phyloP scores from a whole-genome alignment of 768 basidiomycete species.

The Tulasnella sp. region DNA sequence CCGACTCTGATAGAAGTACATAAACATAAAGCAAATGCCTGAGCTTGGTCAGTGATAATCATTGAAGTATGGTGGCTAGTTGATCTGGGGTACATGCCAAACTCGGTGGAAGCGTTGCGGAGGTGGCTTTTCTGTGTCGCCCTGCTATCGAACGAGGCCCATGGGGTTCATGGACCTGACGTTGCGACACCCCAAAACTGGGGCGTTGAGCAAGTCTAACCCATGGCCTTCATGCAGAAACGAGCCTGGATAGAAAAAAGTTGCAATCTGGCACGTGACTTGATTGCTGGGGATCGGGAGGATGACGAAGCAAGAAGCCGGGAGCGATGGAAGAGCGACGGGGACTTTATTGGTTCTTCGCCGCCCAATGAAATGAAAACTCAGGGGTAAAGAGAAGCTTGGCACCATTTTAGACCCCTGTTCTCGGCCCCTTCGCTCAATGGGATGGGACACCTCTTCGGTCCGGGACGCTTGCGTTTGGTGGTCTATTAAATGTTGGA shows the following conservation, averaged over 20 bases:
- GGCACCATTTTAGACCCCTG: neutral
- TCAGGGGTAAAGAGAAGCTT: neutral
- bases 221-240: too few relatives aligned
- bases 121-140: neutral
- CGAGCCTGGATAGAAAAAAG: too few relatives aligned
- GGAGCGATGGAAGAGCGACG: neutral
- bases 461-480: neutral
- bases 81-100: too few relatives aligned
- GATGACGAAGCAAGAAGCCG: neutral
- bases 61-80: too few relatives aligned
- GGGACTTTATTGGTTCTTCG: neutral
- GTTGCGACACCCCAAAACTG: too few relatives aligned
- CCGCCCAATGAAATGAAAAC: conserved; percentile 4
- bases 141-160: too few relatives aligned
- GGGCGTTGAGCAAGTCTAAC: too few relatives aligned
- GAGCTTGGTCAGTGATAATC: too few relatives aligned
- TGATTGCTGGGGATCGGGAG: neutral
- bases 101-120: too few relatives aligned
- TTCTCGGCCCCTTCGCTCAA: neutral
- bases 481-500: neutral
- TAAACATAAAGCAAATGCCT: too few relatives aligned
- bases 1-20: too few relatives aligned
- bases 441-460: neutral
- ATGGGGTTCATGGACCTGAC: too few relatives aligned
- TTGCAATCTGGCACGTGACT: neutral